phyloP scores from a whole-genome alignment of 2,329 filamentous ascomycete genomes.

The Aspergillus sp. region DNA sequence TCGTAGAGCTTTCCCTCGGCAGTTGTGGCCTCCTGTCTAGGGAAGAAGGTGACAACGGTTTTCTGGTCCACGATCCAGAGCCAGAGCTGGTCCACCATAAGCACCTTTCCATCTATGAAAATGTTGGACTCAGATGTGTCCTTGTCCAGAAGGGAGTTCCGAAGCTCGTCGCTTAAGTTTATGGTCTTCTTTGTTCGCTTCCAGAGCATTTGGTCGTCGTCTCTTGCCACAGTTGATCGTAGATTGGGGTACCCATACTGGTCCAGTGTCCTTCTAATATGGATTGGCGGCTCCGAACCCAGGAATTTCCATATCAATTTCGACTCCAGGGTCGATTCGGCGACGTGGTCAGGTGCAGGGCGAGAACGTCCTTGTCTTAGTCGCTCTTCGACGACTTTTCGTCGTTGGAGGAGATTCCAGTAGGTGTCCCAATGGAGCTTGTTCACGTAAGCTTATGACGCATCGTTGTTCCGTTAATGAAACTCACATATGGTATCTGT shows the following conservation, averaged over 20 bases:
- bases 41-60: conserved; percentile 34
- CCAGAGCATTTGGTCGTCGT: conserved; percentile 67
- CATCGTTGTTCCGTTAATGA: neutral
- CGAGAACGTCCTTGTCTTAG: conserved; percentile 53
- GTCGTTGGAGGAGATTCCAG: conserved; percentile 54
- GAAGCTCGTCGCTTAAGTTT: conserved; percentile 36
- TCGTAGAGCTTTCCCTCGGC: conserved; percentile 33
- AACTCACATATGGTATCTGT: conserved; percentile 29
- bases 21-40: conserved; percentile 32
- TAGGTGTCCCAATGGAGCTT: conserved; percentile 65
- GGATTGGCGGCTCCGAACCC: conserved; percentile 59
- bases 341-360: conserved; percentile 56
- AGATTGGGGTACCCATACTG: conserved; percentile 64
- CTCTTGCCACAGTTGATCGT: conserved; percentile 57
- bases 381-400: conserved; percentile 54
- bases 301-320: conserved; percentile 64
- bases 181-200: conserved; percentile 57
- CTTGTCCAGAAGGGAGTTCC: conserved; percentile 38
- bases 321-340: conserved; percentile 54
- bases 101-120: conserved; percentile 44
- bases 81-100: conserved; percentile 69
- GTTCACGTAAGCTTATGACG: neutral
- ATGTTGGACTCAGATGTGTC: conserved; percentile 14
- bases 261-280: conserved; percentile 61
- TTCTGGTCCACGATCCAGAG: conserved; percentile 43